These are phyloP conservation scores for Neopestalotiopsis clavispora DNA, from an alignment of 2,329 filamentous ascomycete genomes.

Conservation along the genomic window DNA sequence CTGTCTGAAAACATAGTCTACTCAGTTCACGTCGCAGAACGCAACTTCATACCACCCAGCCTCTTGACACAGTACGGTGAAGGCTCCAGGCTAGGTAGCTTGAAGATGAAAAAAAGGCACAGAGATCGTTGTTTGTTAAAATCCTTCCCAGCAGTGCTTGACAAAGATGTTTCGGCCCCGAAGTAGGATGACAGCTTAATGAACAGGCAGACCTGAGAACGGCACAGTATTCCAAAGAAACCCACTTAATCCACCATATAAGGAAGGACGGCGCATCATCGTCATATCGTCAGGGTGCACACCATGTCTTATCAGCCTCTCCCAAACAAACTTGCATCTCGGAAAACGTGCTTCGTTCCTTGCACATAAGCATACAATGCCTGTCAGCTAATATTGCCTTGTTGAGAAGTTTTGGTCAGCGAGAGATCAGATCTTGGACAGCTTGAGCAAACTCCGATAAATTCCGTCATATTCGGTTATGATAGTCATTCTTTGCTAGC, in stretches of 20 bases:
- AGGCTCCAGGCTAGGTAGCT: no score
- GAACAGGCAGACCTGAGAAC: background rate
- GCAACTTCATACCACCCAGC: background rate
- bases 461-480: background rate
- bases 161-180: background rate
- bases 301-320: background rate
- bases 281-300: background rate
- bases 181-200: background rate
- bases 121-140: no score
- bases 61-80: background rate
- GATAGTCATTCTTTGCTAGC: background rate
- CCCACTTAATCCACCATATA: background rate
- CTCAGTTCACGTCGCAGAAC: background rate
- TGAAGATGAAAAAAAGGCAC: no score
- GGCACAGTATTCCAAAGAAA: background rate
- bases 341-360: no score
- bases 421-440: no score
- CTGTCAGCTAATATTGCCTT: no score
- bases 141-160: background rate
- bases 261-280: background rate
- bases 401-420: no score
- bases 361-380: no score
- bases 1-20: background rate
- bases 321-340: background rate
- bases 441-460: background rate